Evolutionary conservation across 257 asterid genomes (phyloP).

Genomic region (Penstemon newberryi): DNA sequence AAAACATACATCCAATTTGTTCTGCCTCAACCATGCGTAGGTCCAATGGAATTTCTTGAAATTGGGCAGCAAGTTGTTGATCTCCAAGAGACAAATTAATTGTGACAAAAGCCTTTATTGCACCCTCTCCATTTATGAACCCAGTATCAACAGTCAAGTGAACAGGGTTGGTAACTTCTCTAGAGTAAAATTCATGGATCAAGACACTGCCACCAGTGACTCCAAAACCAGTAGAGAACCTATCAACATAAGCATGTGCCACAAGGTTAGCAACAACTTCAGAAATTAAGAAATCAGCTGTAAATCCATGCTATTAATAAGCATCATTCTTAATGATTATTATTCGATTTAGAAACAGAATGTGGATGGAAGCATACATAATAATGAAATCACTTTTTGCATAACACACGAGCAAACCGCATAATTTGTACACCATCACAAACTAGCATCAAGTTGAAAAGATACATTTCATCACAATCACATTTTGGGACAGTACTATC

Average conservation of each 20-base stretch:
- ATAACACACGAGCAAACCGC: too few species aligned
- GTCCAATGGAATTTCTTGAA: conserved; percentile 90
- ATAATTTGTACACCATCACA: too few species aligned
- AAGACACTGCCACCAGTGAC: conserved; percentile 60
- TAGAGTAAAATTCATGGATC: conserved; percentile 56
- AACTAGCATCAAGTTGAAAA: background rate
- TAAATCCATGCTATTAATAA: background rate
- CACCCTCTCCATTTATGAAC: conserved; percentile 51
- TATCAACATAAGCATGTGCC: conserved; percentile 13
- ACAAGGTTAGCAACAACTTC: background rate
- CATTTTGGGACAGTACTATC: background rate
- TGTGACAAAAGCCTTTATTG: conserved; percentile 67
- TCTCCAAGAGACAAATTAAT: conserved; percentile 74
- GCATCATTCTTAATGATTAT: background rate
- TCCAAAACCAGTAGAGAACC: conserved; percentile 65
- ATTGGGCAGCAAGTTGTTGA: conserved; percentile 88
- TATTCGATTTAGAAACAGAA: background rate
- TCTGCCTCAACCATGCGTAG: conserved; percentile 93
- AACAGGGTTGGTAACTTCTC: conserved; percentile 54
- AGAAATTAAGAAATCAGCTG: background rate
- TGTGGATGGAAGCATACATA: background rate
- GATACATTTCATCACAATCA: background rate
- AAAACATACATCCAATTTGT: conserved; percentile 78
- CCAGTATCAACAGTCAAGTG: conserved; percentile 87
- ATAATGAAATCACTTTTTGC: too few species aligned